Conservation (phyloP, 2,329 filamentous ascomycete species). For the Trichoderma polysporum region DNA sequence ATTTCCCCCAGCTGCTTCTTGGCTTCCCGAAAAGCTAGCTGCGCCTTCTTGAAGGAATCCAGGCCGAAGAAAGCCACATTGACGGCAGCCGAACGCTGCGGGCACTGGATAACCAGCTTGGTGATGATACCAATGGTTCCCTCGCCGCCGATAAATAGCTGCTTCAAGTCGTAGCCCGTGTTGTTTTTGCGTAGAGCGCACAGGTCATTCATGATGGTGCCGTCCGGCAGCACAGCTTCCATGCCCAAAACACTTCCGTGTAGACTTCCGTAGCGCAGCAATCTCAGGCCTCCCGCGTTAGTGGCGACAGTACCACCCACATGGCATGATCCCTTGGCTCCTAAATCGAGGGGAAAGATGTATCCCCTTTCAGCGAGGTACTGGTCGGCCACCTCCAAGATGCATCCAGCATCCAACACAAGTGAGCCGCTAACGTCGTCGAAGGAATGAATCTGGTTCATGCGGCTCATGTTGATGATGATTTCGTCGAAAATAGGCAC, state of each 20-base stretch:
- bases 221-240: slow-evolving; percentile 90
- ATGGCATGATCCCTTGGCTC: slow-evolving; percentile 95
- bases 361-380: slow-evolving; percentile 79
- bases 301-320: slow-evolving; percentile 95
- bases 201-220: slow-evolving; percentile 87
- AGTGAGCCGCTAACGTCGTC: slow-evolving; percentile 90
- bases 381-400: slow-evolving; percentile 85
- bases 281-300: slow-evolving; percentile 86
- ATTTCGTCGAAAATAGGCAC: slow-evolving; percentile 99
- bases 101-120: slow-evolving; percentile 83
- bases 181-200: slow-evolving; percentile 94
- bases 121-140: slow-evolving; percentile 95
- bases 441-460: slow-evolving; percentile 90
- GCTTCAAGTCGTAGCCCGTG: slow-evolving; percentile 96
- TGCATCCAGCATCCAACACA: slow-evolving; percentile 85
- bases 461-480: slow-evolving; percentile 82
- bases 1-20: slow-evolving; percentile 92
- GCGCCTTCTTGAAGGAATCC: slow-evolving; percentile 85
- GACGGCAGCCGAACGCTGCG: slow-evolving; percentile 79
- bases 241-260: slow-evolving; percentile 91
- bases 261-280: slow-evolving; percentile 89
- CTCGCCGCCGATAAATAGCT: slow-evolving; percentile 93
- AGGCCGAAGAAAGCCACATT: slow-evolving; percentile 96
- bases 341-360: slow-evolving; percentile 95
- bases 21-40: slow-evolving; percentile 81